These are phyloP conservation scores for Pyricularia grisea DNA, from an alignment of 2,329 filamentous ascomycete species.

Conservation along the genomic window DNA sequence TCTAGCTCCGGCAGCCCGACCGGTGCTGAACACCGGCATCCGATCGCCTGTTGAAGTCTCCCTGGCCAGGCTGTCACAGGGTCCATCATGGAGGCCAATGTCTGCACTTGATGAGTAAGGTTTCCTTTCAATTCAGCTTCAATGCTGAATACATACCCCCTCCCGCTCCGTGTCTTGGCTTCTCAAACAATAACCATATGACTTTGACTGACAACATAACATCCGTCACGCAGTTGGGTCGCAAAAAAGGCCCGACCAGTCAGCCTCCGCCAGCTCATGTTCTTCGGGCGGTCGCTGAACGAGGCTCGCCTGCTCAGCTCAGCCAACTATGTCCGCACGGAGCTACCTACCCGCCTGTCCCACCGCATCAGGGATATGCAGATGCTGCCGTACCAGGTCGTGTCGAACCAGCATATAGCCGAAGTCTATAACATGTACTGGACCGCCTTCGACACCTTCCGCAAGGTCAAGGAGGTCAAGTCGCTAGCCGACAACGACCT, in stretches of 20 bases:
- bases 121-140: constrained; percentile 3
- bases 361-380: constrained; percentile 97
- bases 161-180: not conserved
- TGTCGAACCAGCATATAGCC: constrained; percentile 89
- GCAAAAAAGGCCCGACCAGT: constrained; percentile 89
- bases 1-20: not conserved
- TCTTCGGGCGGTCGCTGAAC: constrained; percentile 89
- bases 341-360: constrained; percentile 84
- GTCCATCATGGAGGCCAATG: constrained; percentile 48
- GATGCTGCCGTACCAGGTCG: constrained; percentile 87
- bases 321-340: constrained; percentile 93
- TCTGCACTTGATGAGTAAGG: constrained; percentile 56
- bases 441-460: constrained; percentile 86
- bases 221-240: constrained; percentile 61
- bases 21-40: not conserved
- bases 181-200: not conserved
- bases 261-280: constrained; percentile 89
- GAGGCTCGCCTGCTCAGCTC: constrained; percentile 84
- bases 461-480: constrained; percentile 74
- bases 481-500: constrained; percentile 81
- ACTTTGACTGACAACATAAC: not conserved
- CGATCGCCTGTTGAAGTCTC: not conserved
- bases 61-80: constrained; percentile 1
- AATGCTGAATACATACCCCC: not conserved
- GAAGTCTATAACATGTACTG: constrained; percentile 97